phyloP scores from a whole-genome alignment of 148 eudicot species.

The Rhododendron henanense region DNA sequence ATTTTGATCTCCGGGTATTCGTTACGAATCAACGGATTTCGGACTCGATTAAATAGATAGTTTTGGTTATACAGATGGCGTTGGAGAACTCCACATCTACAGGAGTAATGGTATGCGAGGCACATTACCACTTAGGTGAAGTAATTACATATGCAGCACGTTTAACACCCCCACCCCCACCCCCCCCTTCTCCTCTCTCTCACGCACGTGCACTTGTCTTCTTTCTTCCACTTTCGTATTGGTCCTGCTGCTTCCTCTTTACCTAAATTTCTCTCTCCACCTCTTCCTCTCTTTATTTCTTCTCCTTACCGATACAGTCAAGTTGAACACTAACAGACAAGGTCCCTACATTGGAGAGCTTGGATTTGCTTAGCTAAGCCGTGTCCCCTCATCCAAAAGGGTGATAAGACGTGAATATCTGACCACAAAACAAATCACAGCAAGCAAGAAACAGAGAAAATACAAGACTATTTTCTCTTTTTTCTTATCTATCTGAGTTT shows the following conservation, averaged over 20 bases:
- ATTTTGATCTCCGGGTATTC: no score
- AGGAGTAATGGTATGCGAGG: neutral
- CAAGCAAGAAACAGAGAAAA: neutral
- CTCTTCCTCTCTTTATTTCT: no score
- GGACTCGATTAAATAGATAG: no score
- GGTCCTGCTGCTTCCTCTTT: no score
- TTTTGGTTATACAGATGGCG: neutral
- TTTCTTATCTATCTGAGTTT: neutral
- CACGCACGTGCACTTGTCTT: no score
- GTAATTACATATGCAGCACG: neutral
- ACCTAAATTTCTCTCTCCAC: no score
- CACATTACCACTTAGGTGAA: neutral
- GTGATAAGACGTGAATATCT: neutral
- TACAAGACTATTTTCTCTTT: neutral
- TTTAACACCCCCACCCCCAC: neutral
- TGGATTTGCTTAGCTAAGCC: neutral
- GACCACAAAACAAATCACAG: neutral
- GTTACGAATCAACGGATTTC: no score
- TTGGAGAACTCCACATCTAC: neutral
- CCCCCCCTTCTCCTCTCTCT: neutral
- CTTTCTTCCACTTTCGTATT: no score
- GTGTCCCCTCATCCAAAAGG: neutral
- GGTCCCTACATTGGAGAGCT: neutral
- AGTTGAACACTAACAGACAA: neutral
- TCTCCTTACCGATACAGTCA: neutral